Evolutionary conservation across 441 rosid genomes (phyloP).

Genomic region (Brassica balearica): DNA sequence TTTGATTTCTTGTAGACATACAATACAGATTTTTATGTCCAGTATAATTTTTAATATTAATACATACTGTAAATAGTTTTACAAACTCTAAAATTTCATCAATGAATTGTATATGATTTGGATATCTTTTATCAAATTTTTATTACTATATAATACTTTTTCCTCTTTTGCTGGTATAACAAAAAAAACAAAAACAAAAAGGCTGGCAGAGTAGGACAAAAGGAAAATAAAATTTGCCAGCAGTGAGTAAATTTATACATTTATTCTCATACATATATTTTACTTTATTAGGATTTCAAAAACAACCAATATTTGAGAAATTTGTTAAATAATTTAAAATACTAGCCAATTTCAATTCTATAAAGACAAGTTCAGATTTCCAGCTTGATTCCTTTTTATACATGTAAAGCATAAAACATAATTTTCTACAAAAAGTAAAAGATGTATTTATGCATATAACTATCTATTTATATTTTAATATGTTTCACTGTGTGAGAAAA

Average conservation of each 20-base stretch:
- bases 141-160: background rate
- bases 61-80: background rate
- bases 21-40: background rate
- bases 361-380: background rate
- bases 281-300: background rate
- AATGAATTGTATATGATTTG: background rate
- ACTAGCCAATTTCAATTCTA: background rate
- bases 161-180: background rate
- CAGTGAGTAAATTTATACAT: background rate
- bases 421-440: background rate
- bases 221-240: conserved; percentile 1
- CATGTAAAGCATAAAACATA: background rate
- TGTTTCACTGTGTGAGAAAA: background rate
- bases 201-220: background rate
- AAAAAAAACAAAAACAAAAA: background rate
- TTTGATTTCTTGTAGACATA: background rate
- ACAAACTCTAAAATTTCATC: background rate
- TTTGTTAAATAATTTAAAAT: background rate
- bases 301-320: background rate
- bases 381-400: background rate
- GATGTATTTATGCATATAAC: background rate
- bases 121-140: background rate
- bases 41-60: background rate
- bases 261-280: background rate
- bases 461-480: background rate